phyloP scores from a whole-genome alignment of 148 eudicot genomes.

The Gaultheria prostrata region DNA sequence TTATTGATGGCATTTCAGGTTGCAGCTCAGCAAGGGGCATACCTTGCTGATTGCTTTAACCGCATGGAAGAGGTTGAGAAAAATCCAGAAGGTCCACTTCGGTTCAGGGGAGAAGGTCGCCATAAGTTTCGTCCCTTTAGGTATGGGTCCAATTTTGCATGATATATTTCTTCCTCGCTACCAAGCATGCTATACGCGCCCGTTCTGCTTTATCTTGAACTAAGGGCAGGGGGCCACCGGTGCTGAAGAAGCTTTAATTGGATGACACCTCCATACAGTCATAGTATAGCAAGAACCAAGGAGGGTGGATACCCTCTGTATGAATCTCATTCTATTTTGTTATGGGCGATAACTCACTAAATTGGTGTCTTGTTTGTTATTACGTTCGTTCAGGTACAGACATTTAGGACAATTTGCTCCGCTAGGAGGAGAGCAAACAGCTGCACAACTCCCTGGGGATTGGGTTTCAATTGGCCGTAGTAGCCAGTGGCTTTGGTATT shows the following conservation, averaged over 20 bases:
- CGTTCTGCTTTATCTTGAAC: neutral
- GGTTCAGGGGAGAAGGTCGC: constrained; percentile 26
- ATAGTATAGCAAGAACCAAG: neutral
- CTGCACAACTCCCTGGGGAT: constrained; percentile 35
- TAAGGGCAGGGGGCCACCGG: neutral
- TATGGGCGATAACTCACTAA: neutral
- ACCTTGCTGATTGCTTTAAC: constrained; percentile 40
- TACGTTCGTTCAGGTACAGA: constrained; percentile 21
- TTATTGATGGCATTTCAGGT: constrained; percentile 28
- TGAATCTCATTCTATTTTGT: neutral
- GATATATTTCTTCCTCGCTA: neutral
- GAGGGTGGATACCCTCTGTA: neutral
- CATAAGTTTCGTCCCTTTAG: constrained; percentile 31
- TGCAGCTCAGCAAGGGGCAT: constrained; percentile 55
- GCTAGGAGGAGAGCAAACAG: constrained; percentile 36
- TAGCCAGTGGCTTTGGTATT: constrained; percentile 40
- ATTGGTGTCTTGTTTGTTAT: neutral
- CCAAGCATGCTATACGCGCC: neutral
- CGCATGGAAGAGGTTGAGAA: constrained; percentile 29
- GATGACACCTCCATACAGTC: neutral
- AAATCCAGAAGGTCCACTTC: constrained; percentile 32
- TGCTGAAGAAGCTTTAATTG: neutral
- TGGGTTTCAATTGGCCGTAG: constrained; percentile 35
- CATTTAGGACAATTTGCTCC: constrained; percentile 41
- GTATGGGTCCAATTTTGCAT: constrained; percentile 6